phyloP scores from a whole-genome alignment of 495 filamentous ascomycete genomes.

The Saxophila tyrrhenica region DNA sequence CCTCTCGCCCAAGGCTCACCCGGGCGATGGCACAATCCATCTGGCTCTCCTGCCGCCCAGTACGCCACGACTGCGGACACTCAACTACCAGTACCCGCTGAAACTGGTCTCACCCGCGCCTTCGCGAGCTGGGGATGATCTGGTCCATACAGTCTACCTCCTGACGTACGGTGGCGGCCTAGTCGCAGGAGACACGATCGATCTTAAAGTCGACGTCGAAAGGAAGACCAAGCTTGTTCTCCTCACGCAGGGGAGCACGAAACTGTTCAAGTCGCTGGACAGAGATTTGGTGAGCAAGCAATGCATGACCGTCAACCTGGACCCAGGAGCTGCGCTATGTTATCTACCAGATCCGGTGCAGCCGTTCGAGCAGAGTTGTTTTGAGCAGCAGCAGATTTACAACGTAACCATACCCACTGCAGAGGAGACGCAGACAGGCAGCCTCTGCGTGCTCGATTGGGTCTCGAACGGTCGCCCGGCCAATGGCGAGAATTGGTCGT shows the following conservation, averaged over 20 bases:
- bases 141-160: conserved; percentile 63
- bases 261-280: conserved; percentile 71
- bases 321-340: conserved; percentile 55
- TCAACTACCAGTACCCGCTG: conserved; percentile 86
- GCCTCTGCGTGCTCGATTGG: conserved; percentile 82
- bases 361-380: conserved; percentile 68
- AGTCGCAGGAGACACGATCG: conserved; percentile 71
- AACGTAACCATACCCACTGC: conserved; percentile 34
- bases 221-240: conserved; percentile 59
- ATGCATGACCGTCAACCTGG: conserved; percentile 50
- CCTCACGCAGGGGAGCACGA: conserved; percentile 90
- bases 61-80: conserved; percentile 56
- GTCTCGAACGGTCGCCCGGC: conserved; percentile 77
- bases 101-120: conserved; percentile 67
- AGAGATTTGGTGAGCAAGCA: conserved; percentile 42
- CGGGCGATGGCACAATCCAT: conserved; percentile 68
- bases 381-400: conserved; percentile 73
- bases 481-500: conserved; percentile 82
- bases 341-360: conserved; percentile 92
- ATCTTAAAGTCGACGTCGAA: conserved; percentile 57
- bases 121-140: conserved; percentile 21
- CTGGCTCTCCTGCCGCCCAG: conserved; percentile 60
- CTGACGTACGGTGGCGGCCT: conserved; percentile 93
- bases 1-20: conserved; percentile 53
- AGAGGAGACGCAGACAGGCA: conserved; percentile 36